These are phyloP conservation scores for Takashimella tepidaria DNA, from an alignment of 1,284 basidiomycete species.

Conservation along the genomic window DNA sequence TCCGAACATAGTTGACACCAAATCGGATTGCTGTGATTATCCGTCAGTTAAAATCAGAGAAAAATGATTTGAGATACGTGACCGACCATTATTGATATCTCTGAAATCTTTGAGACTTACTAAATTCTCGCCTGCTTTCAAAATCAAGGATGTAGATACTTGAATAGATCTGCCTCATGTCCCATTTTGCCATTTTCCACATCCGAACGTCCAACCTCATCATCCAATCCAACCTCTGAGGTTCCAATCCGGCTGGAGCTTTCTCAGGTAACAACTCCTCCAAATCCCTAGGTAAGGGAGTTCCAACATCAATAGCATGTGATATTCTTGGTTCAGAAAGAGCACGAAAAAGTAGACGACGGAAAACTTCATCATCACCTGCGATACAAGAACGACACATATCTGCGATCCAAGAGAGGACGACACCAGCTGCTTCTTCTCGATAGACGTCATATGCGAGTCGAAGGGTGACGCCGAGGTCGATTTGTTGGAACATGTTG, in stretches of 20 bases:
- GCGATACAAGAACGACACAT: slow-evolving; percentile 58
- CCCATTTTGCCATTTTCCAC: slow-evolving; percentile 42
- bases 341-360: slow-evolving; percentile 66
- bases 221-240: slow-evolving; percentile 38
- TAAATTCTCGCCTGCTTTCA: slow-evolving; percentile 31
- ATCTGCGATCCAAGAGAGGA: slow-evolving; percentile 82
- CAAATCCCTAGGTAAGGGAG: slow-evolving; percentile 10
- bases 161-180: slow-evolving; percentile 40
- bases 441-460: slow-evolving; percentile 83
- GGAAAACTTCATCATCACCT: slow-evolving; percentile 60
- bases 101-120: slow-evolving; percentile 15
- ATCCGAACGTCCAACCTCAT: slow-evolving; percentile 39
- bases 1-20: slow-evolving; percentile 73
- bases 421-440: slow-evolving; percentile 75
- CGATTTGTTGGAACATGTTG: slow-evolving; percentile 75
- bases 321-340: slow-evolving; percentile 51
- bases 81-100: neutral
- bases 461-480: slow-evolving; percentile 85
- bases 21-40: slow-evolving; percentile 78
- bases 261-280: slow-evolving; percentile 4
- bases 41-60: no score
- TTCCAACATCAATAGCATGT: slow-evolving; percentile 14
- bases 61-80: no score
- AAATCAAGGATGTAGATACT: slow-evolving; percentile 24
- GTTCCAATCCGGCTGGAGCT: neutral